Evolutionary conservation across 2,329 filamentous ascomycete species (phyloP).

Genomic region (Hymenotorrendiella dingleyae): DNA sequence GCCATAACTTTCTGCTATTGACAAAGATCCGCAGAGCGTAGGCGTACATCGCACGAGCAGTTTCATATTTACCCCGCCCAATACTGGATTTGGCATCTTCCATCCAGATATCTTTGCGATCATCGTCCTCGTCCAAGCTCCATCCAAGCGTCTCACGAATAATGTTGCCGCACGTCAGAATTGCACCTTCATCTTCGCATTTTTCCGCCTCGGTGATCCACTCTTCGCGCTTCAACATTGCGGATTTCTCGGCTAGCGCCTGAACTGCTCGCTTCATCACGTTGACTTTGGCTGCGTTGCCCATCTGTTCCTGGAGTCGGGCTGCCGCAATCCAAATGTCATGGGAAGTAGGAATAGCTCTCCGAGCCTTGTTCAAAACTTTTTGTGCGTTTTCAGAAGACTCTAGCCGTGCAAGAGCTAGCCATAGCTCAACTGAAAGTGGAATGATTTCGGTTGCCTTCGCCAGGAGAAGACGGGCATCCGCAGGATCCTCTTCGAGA

Average conservation of each 20-base stretch:
- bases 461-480: slow-evolving; percentile 81
- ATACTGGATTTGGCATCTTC: slow-evolving; percentile 85
- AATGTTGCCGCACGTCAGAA: slow-evolving; percentile 82
- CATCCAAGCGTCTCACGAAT: slow-evolving; percentile 90
- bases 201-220: slow-evolving; percentile 95
- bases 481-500: slow-evolving; percentile 80
- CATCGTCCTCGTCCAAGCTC: slow-evolving; percentile 90
- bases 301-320: slow-evolving; percentile 80
- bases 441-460: slow-evolving; percentile 96
- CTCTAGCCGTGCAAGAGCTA: slow-evolving; percentile 85
- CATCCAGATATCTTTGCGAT: slow-evolving; percentile 92
- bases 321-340: slow-evolving; percentile 97
- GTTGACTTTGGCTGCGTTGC: slow-evolving; percentile 71
- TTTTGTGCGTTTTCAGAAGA: slow-evolving; percentile 87
- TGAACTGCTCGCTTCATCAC: slow-evolving; percentile 94
- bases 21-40: slow-evolving; percentile 87
- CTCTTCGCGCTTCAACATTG: slow-evolving; percentile 95
- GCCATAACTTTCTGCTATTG: slow-evolving; percentile 82
- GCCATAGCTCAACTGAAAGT: slow-evolving; percentile 88
- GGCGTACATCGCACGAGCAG: slow-evolving; percentile 86
- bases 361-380: slow-evolving; percentile 90
- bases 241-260: slow-evolving; percentile 80
- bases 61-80: slow-evolving; percentile 76
- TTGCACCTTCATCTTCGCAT: slow-evolving; percentile 86
- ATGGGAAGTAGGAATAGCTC: slow-evolving; percentile 85